A percentile compares a stretch with the other conserved stretches of the same genome.
These are phyloP conservation scores for Salmacisia buchloeana DNA, from an alignment of 1,284 basidiomycete genomes.

Conservation along the genomic window DNA sequence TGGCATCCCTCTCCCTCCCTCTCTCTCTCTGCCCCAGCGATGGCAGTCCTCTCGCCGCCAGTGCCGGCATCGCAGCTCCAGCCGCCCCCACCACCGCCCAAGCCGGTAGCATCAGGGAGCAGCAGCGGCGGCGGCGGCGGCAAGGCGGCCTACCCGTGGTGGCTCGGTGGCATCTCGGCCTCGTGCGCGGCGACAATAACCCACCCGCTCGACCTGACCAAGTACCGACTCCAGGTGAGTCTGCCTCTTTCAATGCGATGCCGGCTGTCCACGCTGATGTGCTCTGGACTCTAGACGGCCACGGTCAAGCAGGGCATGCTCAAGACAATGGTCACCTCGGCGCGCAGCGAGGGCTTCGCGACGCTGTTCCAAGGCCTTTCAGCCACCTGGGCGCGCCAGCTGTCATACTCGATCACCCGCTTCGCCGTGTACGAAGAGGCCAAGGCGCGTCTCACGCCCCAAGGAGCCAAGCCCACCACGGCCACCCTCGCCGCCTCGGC, in stretches of 20 bases:
- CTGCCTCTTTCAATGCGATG: neutral
- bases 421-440: constrained; percentile 17
- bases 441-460: constrained; percentile 2
- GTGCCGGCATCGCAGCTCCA: neutral
- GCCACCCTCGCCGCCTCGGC: constrained; percentile 14
- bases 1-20: neutral
- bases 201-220: constrained; percentile 22
- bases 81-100: neutral
- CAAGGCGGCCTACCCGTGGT: constrained; percentile 35
- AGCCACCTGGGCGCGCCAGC: constrained; percentile 18
- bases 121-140: neutral
- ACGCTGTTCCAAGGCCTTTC: constrained; percentile 19
- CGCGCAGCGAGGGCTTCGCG: constrained; percentile 13
- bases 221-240: constrained; percentile 22
- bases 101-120: too few species aligned
- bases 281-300: too few species aligned
- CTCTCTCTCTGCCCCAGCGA: neutral
- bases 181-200: constrained; percentile 24
- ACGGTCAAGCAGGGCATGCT: constrained; percentile 16
- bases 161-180: constrained; percentile 44
- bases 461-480: constrained; percentile 2
- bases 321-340: constrained; percentile 12
- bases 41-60: neutral
- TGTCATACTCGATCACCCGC: constrained; percentile 20
- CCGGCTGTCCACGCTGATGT: neutral